Conservation (phyloP, 768 basidiomycete genomes). For the Mycena alexandri region DNA sequence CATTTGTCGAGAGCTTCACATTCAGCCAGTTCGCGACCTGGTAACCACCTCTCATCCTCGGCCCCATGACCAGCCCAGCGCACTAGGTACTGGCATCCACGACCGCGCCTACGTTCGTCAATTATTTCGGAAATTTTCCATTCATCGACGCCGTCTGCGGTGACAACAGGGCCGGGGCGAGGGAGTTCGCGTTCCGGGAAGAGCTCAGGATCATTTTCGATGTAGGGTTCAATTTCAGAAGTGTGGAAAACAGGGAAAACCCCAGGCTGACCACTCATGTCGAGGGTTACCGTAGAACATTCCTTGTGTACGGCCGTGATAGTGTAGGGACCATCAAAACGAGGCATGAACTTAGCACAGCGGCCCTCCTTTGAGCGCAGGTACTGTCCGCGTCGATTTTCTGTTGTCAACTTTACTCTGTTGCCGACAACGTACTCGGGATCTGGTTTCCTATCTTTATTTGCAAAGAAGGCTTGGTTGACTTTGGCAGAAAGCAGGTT, state of each 20-base stretch:
- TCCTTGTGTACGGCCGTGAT: conserved; percentile 38
- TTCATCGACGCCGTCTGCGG: not conserved
- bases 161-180: conserved; percentile 40
- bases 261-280: conserved; percentile 35
- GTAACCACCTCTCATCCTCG: not conserved
- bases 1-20: not conserved
- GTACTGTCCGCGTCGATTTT: conserved; percentile 40
- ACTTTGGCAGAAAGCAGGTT: conserved; percentile 44
- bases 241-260: conserved; percentile 51
- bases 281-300: conserved; percentile 41
- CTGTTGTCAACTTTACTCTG: conserved; percentile 47
- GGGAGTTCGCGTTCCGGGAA: conserved; percentile 46
- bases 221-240: conserved; percentile 41
- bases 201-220: conserved; percentile 44
- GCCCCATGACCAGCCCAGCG: not conserved
- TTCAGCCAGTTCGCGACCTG: not conserved
- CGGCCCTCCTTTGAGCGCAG: conserved; percentile 37
- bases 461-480: conserved; percentile 40
- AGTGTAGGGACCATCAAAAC: conserved; percentile 45
- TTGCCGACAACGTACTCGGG: conserved; percentile 43
- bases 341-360: conserved; percentile 54
- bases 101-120: not conserved
- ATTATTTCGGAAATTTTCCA: not conserved
- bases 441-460: conserved; percentile 36
- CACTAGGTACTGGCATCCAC: not conserved